Evolutionary conservation across 2,329 filamentous ascomycete genomes (phyloP), one percentile per base, ranked within the genome.

Genomic region (Polychaeton citri): DNA sequence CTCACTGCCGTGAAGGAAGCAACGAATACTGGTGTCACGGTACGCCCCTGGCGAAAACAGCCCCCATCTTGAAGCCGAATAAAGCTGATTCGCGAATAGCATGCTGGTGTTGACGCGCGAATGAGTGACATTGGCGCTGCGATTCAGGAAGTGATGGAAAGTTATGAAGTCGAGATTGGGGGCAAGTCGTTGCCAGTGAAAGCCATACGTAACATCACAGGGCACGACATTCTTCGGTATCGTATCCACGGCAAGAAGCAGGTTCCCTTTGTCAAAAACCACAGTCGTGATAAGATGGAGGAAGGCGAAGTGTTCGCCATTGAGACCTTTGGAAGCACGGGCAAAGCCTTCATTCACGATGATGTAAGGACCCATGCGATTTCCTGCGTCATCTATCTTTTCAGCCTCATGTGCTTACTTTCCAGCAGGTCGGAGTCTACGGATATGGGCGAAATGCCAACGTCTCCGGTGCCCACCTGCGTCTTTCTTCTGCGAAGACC

Each of bases 241-340:
- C 78, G 76, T 57, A 95, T 95, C 50, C 87, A 95, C 63, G 86
- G 87, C 39, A 81, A 76, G 50, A 95, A 95, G 70, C 86, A 82
- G 46, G 84, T 95, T 35, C 88, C 87, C 0, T 94, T 95, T 51
- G 85, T 95, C 44, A 93, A 93, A 67, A 79, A 76, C 43, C 74
- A 74, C 43, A 84, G 93, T 53, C 76, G 79, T 57, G 92, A 85
- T 35, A 94, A 93, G 71, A 96, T 96, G 88, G 87, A 95, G 64
- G 88, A 95, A 62, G 86, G 86, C 30, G 87, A 96, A 54, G 79
- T 86, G 13, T 96, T 92, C 59, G 87, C 87, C 45, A 93, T 95
- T 49, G 87, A 95, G 66, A 95, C 87, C 0, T 95, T 95, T 59
- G 88, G 87, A 41, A 90, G 81, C 57, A 95, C 87, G 16, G 88